Conservation (phyloP, 371 early-diverging fungal species). For the Mucor circinelloides region DNA sequence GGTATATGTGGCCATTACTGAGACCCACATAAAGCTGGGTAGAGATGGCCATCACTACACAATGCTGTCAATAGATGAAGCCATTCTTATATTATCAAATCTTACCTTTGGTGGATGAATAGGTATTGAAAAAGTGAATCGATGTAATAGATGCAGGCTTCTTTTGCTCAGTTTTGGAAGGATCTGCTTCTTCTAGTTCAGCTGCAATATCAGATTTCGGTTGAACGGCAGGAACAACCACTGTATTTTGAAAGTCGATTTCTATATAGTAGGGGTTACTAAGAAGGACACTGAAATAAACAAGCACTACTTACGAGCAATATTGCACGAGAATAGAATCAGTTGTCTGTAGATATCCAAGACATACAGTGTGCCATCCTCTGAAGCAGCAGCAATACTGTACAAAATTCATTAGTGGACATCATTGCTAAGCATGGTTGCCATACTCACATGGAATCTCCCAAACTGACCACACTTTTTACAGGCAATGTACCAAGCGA, state of each 20-base stretch:
- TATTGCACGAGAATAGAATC: slow-evolving; percentile 19
- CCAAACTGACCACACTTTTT: slow-evolving; percentile 19
- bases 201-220: slow-evolving; percentile 3
- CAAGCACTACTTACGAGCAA: slow-evolving; percentile 19
- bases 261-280: neutral
- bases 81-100: neutral
- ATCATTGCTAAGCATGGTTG: neutral
- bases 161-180: slow-evolving; percentile 1
- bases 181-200: slow-evolving; percentile 18
- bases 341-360: slow-evolving; percentile 21
- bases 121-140: slow-evolving; percentile 26
- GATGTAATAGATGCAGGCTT: slow-evolving; percentile 13
- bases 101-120: slow-evolving; percentile 26
- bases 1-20: slow-evolving; percentile 39
- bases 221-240: slow-evolving; percentile 1
- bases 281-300: neutral
- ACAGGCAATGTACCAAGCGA: slow-evolving; percentile 7
- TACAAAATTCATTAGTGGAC: neutral
- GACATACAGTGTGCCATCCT: slow-evolving; percentile 19
- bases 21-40: slow-evolving; percentile 31
- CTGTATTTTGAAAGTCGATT: slow-evolving; percentile 10
- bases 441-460: slow-evolving; percentile 24
- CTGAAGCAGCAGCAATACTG: slow-evolving; percentile 27
- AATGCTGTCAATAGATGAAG: neutral
- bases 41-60: slow-evolving; percentile 13